These are phyloP conservation scores for Martiniozyma abietophila DNA, from an alignment of 805 yeast genomes.

Conservation along the genomic window DNA sequence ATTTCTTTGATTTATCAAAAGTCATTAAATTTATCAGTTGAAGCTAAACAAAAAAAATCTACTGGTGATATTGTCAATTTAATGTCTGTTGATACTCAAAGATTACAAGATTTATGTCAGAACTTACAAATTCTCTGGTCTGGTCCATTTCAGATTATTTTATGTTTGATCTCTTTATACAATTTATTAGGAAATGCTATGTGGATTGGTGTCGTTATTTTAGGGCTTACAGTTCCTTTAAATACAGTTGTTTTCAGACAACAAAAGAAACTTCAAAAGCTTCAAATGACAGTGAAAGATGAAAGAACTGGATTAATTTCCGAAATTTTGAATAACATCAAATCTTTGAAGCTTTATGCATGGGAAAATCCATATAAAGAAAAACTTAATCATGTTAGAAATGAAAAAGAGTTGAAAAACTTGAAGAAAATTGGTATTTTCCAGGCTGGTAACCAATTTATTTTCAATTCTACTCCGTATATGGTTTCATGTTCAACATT, in stretches of 20 bases:
- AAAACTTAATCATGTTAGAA: slow-evolving; percentile 73
- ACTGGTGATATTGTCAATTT: slow-evolving; percentile 92
- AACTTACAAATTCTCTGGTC: slow-evolving; percentile 80
- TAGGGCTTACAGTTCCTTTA: slow-evolving; percentile 70
- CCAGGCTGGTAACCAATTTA: slow-evolving; percentile 60
- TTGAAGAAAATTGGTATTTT: slow-evolving; percentile 65
- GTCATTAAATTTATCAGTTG: slow-evolving; percentile 59
- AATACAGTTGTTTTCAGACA: slow-evolving; percentile 60
- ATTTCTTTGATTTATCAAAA: slow-evolving; percentile 62
- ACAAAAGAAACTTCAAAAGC: slow-evolving; percentile 67
- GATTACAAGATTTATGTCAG: slow-evolving; percentile 75
- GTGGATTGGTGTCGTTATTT: slow-evolving; percentile 90
- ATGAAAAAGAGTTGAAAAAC: slow-evolving; percentile 73
- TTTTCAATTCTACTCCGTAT: slow-evolving; percentile 83
- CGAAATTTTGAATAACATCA: slow-evolving; percentile 84
- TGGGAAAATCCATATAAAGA: slow-evolving; percentile 87
- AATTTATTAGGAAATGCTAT: slow-evolving; percentile 74
- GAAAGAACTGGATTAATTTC: slow-evolving; percentile 82
- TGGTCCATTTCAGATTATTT: slow-evolving; percentile 78
- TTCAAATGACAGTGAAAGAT: slow-evolving; percentile 86
- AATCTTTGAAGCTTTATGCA: slow-evolving; percentile 85
- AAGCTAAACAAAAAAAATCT: slow-evolving; percentile 58
- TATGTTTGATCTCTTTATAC: slow-evolving; percentile 69
- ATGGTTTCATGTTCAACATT: slow-evolving; percentile 86
- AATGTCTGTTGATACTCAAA: slow-evolving; percentile 90